Evolutionary conservation across 176 grass and related monocot genomes (phyloP), one percentile per base, ranked within the genome.

Genomic region (Eleusine indica): DNA sequence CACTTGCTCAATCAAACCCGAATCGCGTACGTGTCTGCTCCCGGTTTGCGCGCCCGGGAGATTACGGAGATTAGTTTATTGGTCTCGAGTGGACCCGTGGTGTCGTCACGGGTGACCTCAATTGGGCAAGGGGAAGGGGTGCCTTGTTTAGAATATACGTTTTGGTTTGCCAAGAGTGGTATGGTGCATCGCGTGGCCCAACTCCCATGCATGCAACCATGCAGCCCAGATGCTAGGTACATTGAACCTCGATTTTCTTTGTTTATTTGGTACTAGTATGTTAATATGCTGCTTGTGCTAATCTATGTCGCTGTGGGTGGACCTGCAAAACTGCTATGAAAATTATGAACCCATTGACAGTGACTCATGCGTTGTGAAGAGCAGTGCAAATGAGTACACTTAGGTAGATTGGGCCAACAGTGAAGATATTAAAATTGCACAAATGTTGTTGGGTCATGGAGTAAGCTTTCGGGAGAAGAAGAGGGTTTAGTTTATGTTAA

Each of bases 31-130:
- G 86, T 72, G 78, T 60, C 64, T 4, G 32, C 76, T 42, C n/a
- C 11, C 9, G 56, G 68, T 72, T 53, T 2, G 67, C 2, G 25
- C 63, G 62, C 35, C 9, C 62, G 44, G 17, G 49, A 25, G 1
- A 49, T 75, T 61, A 75, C 3, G 6, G 5, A 5, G 73, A 5
- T 37, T 42, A 85, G 67, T 32, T 74, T 84, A 76, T 56, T 28
- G 40, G 10, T 4, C 15, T 19, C 21, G 21, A 8, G 44, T 54
- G 18, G 25, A 4, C 1, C 47, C 9, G 4, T 62, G n/a, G 13
- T 60, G 58, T 5, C 78, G 88, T 90, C 88, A 90, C 51, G 73
- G 73, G 72, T 90, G 78, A 89, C 88, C 78, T 86, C 83, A 86
- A 82, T 82, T 86, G 37, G 19, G 58, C 66, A 41, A 39, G 17